Conservation (phyloP, 139 green algal genomes). For the Coccomyxa sp. region DNA sequence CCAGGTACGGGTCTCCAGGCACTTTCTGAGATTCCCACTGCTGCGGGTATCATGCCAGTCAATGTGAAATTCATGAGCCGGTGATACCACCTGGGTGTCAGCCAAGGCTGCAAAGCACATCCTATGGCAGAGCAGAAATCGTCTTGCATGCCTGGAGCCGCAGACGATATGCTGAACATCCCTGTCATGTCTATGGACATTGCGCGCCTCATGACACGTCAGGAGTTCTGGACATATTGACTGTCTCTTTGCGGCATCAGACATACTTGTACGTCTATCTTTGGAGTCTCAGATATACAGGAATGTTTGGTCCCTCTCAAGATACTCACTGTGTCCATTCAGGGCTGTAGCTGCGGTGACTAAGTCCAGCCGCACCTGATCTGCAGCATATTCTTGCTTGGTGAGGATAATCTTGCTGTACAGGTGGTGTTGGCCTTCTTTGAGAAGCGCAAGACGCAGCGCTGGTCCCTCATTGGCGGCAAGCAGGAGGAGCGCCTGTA, state of each 20-base stretch:
- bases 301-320: background rate
- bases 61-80: background rate
- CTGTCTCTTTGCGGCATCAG: background rate
- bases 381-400: no score
- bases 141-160: no score
- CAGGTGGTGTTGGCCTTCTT: conserved; percentile 75
- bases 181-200: no score
- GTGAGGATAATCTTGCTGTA: no score
- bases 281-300: background rate
- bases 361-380: no score
- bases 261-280: background rate
- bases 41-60: background rate
- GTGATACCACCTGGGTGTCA: background rate
- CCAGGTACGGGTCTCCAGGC: conserved; percentile 14
- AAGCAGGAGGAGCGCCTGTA: conserved; percentile 73
- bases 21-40: background rate
- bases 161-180: no score
- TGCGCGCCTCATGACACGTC: no score
- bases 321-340: no score
- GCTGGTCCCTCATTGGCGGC: conserved; percentile 41
- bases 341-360: no score
- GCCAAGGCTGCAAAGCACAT: no score
- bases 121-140: no score
- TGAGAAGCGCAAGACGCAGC: conserved; percentile 65
- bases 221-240: no score